Percentiles rank a stretch among this genome's conserved stretches.
These are phyloP conservation scores for Kregervanrija fluxuum DNA, from an alignment of 805 yeast genomes.

Conservation along the genomic window DNA sequence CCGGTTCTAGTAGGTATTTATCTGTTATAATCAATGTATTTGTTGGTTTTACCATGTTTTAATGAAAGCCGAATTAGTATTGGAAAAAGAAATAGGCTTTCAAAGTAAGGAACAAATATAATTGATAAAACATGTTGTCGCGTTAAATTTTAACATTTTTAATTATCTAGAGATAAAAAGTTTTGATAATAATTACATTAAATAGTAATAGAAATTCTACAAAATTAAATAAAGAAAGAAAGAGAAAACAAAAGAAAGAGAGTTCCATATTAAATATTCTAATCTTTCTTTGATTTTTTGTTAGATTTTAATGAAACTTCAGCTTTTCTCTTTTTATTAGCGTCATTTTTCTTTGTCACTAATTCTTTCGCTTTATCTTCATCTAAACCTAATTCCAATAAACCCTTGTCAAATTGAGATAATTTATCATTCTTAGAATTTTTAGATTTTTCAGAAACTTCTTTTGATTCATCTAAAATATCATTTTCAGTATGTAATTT, in stretches of 20 bases:
- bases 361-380: slow-evolving; percentile 60
- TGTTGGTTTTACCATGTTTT: slow-evolving; percentile 10
- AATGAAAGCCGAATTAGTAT: too few relatives aligned
- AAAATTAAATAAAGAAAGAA: background rate
- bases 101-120: too few relatives aligned
- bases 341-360: slow-evolving; percentile 47
- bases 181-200: background rate
- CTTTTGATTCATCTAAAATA: slow-evolving; percentile 30
- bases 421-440: slow-evolving; percentile 28
- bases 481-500: slow-evolving; percentile 42
- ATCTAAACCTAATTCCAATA: slow-evolving; percentile 74
- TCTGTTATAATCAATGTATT: slow-evolving; percentile 27
- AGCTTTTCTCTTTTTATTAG: slow-evolving; percentile 12
- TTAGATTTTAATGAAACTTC: background rate
- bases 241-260: background rate
- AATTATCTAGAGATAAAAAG: background rate
- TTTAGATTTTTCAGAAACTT: slow-evolving; percentile 4
- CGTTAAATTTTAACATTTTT: too few relatives aligned
- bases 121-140: too few relatives aligned
- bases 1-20: slow-evolving; percentile 10
- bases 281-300: slow-evolving; percentile 2
- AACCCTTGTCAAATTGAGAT: slow-evolving; percentile 63
- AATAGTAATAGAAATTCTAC: background rate
- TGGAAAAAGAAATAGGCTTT: too few relatives aligned
- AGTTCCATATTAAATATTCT: background rate